Evolutionary conservation across 2,329 filamentous ascomycete species (phyloP), one percentile per base, ranked within the genome.

Genomic region (Talaromyces marneffei): DNA sequence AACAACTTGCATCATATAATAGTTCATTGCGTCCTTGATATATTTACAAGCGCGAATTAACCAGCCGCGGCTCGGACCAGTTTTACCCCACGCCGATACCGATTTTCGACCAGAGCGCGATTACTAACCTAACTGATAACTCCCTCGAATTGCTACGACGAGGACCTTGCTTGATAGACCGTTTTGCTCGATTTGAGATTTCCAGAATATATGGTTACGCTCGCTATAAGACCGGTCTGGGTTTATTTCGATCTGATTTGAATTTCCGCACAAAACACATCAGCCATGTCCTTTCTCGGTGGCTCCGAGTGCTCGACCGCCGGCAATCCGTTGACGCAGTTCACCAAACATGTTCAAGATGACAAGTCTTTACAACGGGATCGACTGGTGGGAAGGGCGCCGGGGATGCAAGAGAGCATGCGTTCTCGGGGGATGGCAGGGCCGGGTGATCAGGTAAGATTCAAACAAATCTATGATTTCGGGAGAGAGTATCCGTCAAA

Each of bases 251-350:
- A 35, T 48, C 29, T 14, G 14, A 33, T 35, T 14, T 18, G 12
- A 39, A 25, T 37, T 58, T 46, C 2, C 2, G 8, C 31, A n/a
- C 20, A 18, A 18, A n/a, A 16, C 16, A 18, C 10, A 4, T 39
- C 23, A 18, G 44, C 64, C 67, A 97, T 99, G 93, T 97, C 93
- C 60, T 97, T 99, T 77, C 84, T 97, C 70, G 91, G 91, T 78
- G 92, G 93, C 69, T 90, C 93, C 69, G 94, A 97, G 80, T 99
- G 94, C 83, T 97, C 93, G 61, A 95, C 94, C 64, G 92, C 90
- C 66, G 91, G 89, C 72, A 99, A 99, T 77, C 94, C 95, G 62
- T 87, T 99, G 70, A 93, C 91, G 74, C 94, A 97, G 81, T 96
- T 99, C 76, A 91, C 92, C 66, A 99, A 99, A 78, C 92, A 97